phyloP scores from a whole-genome alignment of 495 filamentous ascomycete species.

The Endocarpon pusillum region DNA sequence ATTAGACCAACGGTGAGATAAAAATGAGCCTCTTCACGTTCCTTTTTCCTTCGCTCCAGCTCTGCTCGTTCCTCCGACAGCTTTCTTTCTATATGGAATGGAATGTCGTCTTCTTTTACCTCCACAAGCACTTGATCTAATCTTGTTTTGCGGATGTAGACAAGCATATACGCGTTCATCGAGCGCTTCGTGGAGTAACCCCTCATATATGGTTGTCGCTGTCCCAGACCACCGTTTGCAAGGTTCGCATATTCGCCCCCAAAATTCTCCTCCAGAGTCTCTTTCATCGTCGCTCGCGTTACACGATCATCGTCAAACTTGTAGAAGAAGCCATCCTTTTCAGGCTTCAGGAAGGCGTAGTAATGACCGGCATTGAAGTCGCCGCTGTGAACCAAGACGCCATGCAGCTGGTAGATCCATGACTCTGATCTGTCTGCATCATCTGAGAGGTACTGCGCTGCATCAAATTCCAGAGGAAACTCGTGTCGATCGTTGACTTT shows the following conservation, averaged over 20 bases:
- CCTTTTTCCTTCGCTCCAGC: constrained; percentile 56
- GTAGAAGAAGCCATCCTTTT: constrained; percentile 85
- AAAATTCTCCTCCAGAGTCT: constrained; percentile 92
- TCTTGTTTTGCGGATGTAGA: constrained; percentile 80
- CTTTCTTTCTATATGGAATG: constrained; percentile 59
- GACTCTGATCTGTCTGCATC: constrained; percentile 77
- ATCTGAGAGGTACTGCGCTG: constrained; percentile 68
- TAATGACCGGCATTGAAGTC: constrained; percentile 98
- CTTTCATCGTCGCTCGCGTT: constrained; percentile 75
- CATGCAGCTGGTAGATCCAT: constrained; percentile 82
- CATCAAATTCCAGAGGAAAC: constrained; percentile 87
- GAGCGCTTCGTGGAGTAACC: constrained; percentile 50
- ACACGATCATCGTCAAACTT: constrained; percentile 96
- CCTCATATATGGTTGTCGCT: constrained; percentile 50
- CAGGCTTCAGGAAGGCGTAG: constrained; percentile 90
- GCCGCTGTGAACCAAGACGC: constrained; percentile 90
- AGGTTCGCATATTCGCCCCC: constrained; percentile 64
- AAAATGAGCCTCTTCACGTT: constrained; percentile 83
- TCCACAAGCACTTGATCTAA: constrained; percentile 64
- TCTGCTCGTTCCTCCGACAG: constrained; percentile 67
- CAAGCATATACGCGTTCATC: constrained; percentile 92
- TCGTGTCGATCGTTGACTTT: constrained; percentile 98
- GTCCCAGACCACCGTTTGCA: constrained; percentile 36
- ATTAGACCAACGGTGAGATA: constrained; percentile 72
- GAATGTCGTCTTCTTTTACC: constrained; percentile 58